Percentiles rank a stretch among this genome's conserved stretches.
phyloP scores from a whole-genome alignment of 2,329 filamentous ascomycete genomes.

The Sclerotiophoma versabilis region DNA sequence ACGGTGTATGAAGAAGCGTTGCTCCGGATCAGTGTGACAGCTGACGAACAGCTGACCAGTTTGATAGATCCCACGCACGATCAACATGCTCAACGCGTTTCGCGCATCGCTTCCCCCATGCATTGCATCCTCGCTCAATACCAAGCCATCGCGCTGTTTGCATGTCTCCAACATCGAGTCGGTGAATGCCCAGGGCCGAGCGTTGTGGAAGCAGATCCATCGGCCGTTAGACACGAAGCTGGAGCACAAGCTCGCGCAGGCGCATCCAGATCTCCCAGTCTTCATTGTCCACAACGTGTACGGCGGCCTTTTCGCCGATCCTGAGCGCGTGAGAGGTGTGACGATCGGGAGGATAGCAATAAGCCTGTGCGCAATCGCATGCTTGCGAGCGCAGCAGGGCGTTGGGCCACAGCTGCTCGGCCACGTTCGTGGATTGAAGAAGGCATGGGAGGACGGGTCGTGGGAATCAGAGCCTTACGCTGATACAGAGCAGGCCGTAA shows the following conservation, averaged over 20 bases:
- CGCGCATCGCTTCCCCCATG: not conserved
- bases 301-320: conserved; percentile 70
- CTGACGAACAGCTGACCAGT: too few relatives aligned
- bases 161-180: not conserved
- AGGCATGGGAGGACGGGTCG: conserved; percentile 72
- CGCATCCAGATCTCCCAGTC: conserved; percentile 80
- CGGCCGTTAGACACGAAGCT: conserved; percentile 60
- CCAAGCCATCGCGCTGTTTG: not conserved
- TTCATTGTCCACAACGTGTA: conserved; percentile 78
- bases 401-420: conserved; percentile 82
- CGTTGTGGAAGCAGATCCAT: not conserved
- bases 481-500: conserved; percentile 58
- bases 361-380: conserved; percentile 73
- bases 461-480: conserved; percentile 54
- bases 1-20: conserved; percentile 55
- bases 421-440: conserved; percentile 79
- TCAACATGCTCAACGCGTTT: not conserved
- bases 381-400: conserved; percentile 76
- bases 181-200: not conserved
- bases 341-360: conserved; percentile 73
- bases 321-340: too few relatives aligned
- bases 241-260: conserved; percentile 68
- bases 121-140: not conserved
- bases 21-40: not conserved
- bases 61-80: not conserved